These are phyloP conservation scores for Lophiotrema nucula DNA, from an alignment of 495 filamentous ascomycete species.

Conservation along the genomic window DNA sequence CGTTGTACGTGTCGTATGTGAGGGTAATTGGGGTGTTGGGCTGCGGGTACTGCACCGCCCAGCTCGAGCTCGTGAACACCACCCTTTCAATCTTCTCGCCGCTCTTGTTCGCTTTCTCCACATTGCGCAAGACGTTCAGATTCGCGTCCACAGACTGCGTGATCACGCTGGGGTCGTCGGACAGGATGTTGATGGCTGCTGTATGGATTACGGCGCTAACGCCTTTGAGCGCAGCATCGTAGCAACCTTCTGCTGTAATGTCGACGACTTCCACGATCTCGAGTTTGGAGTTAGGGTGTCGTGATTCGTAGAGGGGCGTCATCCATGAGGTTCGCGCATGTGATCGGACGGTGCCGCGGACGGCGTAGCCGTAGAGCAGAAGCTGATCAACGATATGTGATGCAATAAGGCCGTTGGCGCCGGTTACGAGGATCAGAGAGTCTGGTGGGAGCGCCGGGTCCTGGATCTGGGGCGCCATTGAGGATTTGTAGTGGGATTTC, in stretches of 20 bases:
- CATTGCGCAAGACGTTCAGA: slow-evolving; percentile 6
- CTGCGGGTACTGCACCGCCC: slow-evolving; percentile 9
- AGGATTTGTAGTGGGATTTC: background rate
- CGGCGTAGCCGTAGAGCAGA: slow-evolving; percentile 27
- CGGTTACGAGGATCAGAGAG: slow-evolving; percentile 37
- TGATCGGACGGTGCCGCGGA: slow-evolving; percentile 26
- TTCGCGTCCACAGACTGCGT: background rate
- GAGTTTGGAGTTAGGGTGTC: background rate
- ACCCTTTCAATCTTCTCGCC: slow-evolving; percentile 9
- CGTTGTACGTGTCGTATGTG: slow-evolving; percentile 1
- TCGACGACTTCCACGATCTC: slow-evolving; percentile 15
- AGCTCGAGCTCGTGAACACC: slow-evolving; percentile 19
- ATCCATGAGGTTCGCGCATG: slow-evolving; percentile 12
- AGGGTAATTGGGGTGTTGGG: slow-evolving; percentile 3
- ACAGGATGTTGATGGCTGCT: background rate
- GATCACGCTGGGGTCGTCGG: background rate
- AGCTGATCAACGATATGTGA: slow-evolving; percentile 41
- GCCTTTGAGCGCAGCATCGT: slow-evolving; percentile 9
- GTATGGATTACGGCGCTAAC: slow-evolving; percentile 11
- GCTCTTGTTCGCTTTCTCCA: background rate
- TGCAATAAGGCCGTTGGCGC: slow-evolving; percentile 41
- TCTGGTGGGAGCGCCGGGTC: slow-evolving; percentile 1
- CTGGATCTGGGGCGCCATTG: background rate
- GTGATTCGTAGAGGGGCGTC: background rate
- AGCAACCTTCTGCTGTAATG: background rate